Percentiles rank a stretch among this genome's conserved stretches.
These are phyloP conservation scores for Solanum appendiculatum DNA, from an alignment of 257 asterid genomes.

Conservation along the genomic window DNA sequence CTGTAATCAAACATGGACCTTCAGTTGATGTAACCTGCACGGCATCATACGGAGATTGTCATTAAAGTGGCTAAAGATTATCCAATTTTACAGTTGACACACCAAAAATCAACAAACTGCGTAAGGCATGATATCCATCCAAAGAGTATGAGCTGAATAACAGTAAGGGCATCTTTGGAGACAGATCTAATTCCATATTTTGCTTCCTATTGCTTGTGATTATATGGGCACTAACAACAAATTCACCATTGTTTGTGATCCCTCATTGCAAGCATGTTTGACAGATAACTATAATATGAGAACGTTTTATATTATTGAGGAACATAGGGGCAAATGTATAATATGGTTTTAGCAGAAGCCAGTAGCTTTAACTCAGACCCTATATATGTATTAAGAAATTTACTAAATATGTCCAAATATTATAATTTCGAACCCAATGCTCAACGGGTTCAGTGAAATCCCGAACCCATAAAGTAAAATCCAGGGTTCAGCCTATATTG, in stretches of 20 bases:
- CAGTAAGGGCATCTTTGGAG: neutral
- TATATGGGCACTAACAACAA: neutral
- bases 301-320: neutral
- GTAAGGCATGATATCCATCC: neutral
- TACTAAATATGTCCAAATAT: neutral
- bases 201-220: neutral
- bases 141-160: neutral
- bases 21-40: slow-evolving; percentile 54
- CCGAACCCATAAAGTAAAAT: neutral
- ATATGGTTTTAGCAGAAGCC: neutral
- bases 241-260: neutral
- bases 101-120: neutral
- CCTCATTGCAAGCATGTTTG: neutral
- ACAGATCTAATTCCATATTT: neutral
- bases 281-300: neutral
- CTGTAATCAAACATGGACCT: slow-evolving; percentile 45
- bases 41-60: slow-evolving; percentile 2
- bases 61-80: neutral
- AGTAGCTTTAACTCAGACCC: neutral
- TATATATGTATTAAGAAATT: neutral
- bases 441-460: neutral
- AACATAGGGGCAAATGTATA: neutral
- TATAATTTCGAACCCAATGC: neutral
- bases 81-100: neutral
- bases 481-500: neutral